Base-by-base conservation (phyloP, 176 grass and related monocot genomes). In the Cenchrus purpureus region DNA sequence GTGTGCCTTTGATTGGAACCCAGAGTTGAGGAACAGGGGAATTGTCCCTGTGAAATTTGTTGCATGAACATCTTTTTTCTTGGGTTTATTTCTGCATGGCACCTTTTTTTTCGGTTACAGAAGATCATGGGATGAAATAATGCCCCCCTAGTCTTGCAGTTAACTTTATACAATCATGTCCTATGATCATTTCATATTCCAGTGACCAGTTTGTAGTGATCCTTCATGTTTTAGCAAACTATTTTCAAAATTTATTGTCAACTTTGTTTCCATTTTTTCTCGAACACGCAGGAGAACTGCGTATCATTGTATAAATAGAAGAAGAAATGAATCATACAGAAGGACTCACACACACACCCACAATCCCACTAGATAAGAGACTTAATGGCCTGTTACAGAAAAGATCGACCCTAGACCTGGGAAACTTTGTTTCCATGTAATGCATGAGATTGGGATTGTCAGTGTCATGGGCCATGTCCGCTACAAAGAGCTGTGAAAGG, bases 381-480 rank as follows among this genome's bases (percentile, higher is more conserved):
- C 25, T 25, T 25, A 25, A 25, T 25, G 25, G 25, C 25, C 25
- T 25, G 25, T 25, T 25, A 25, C 25, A 25, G 25, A 25, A 25
- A 25, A 25, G 25, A 25, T 25, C 25, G 25, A 25, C 25, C 25
- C 25, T 25, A 25, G 25, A 25, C 25, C 25, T 25, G 25, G 25
- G 25, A 25, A 25, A 25, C 25, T 25, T 25, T 25, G 25, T 25
- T 25, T 25, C 25, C 25, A 25, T 25, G 25, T 25, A 25, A 25
- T 25, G 25, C 25, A 25, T 25, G 25, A 25, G 25, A 25, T 25
- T 25, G 65, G 51, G 50, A 48, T 71, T 71, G 73, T 54, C 48
- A 71, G 8, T 85, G 43, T 65, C 73, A 66, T 74, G 71, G 71
- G 20, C 82, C 49, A 67, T 55, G 49, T 67, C 50, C 12, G n/a